Percentiles rank a stretch among this genome's conserved stretches.
Evolutionary conservation across 768 basidiomycete species (phyloP).

Genomic region (Podaxis sp.): DNA sequence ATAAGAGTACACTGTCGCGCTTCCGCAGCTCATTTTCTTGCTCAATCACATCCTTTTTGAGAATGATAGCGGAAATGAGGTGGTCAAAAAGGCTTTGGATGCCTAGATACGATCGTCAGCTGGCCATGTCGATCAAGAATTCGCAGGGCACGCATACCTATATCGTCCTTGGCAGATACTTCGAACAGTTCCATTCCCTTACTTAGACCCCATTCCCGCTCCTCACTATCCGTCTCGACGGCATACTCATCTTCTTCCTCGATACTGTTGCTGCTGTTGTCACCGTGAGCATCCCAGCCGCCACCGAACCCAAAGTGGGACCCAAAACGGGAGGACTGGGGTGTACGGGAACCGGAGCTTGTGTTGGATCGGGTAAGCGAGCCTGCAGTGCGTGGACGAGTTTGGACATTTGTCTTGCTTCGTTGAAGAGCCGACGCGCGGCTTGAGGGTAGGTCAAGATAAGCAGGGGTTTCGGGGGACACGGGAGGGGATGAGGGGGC

Average conservation of each 20-base stretch:
- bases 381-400: slow-evolving; percentile 48
- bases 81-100: slow-evolving; percentile 79
- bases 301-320: slow-evolving; percentile 54
- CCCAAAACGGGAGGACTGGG: slow-evolving; percentile 58
- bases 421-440: slow-evolving; percentile 54
- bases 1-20: slow-evolving; percentile 82
- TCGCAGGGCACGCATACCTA: slow-evolving; percentile 48
- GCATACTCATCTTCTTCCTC: slow-evolving; percentile 66
- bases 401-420: slow-evolving; percentile 45
- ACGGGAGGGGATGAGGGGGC: slow-evolving; percentile 43
- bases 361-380: slow-evolving; percentile 51
- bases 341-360: slow-evolving; percentile 43
- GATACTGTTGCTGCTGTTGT: slow-evolving; percentile 66
- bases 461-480: slow-evolving; percentile 59
- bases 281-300: slow-evolving; percentile 56
- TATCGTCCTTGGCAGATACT: slow-evolving; percentile 88
- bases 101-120: slow-evolving; percentile 43
- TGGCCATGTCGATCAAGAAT: slow-evolving; percentile 16
- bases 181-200: slow-evolving; percentile 89
- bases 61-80: slow-evolving; percentile 78
- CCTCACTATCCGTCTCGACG: slow-evolving; percentile 55
- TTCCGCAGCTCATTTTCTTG: slow-evolving; percentile 76
- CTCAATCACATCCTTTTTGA: slow-evolving; percentile 77
- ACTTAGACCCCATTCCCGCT: slow-evolving; percentile 73
- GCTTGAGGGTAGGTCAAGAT: slow-evolving; percentile 58